Evolutionary conservation across 345 rosid species (phyloP).

Genomic region (Balakata baccata): DNA sequence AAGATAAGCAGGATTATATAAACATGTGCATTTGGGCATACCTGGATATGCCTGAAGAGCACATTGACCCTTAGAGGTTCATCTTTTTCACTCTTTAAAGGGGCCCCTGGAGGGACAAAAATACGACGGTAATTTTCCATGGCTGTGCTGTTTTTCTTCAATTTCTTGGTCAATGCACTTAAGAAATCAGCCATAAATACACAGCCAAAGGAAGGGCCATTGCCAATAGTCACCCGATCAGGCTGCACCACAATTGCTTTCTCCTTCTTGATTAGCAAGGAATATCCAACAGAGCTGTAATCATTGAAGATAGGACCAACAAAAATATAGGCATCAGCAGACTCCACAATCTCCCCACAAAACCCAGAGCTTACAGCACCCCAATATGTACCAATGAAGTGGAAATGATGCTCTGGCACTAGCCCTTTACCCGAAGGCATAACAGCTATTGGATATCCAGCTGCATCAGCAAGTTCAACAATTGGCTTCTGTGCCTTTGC

Average conservation of each 20-base stretch:
- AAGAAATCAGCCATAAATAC: slow-evolving; percentile 72
- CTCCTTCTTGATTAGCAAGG: slow-evolving; percentile 64
- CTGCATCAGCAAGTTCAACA: slow-evolving; percentile 46
- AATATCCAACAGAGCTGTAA: slow-evolving; percentile 74
- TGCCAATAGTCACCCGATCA: slow-evolving; percentile 60
- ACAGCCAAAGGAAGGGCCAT: slow-evolving; percentile 74
- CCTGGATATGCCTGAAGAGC: slow-evolving; percentile 75
- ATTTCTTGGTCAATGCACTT: slow-evolving; percentile 55
- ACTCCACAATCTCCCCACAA: slow-evolving; percentile 68
- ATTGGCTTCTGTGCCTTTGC: slow-evolving; percentile 54
- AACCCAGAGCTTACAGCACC: slow-evolving; percentile 70
- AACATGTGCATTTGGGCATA: slow-evolving; percentile 17
- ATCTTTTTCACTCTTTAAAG: slow-evolving; percentile 43
- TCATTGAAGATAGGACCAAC: slow-evolving; percentile 75
- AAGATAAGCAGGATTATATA: neutral
- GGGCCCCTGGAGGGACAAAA: slow-evolving; percentile 54
- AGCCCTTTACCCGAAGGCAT: slow-evolving; percentile 74
- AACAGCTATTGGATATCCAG: slow-evolving; percentile 54
- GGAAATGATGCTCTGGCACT: slow-evolving; percentile 56
- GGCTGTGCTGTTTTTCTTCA: slow-evolving; percentile 56
- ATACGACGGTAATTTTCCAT: slow-evolving; percentile 62
- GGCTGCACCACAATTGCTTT: slow-evolving; percentile 56
- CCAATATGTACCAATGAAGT: slow-evolving; percentile 77
- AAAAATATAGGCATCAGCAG: slow-evolving; percentile 71
- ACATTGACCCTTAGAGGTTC: slow-evolving; percentile 66